Evolutionary conservation across 139 green algal species (phyloP).

Genomic region (Gonium pectorale): DNA sequence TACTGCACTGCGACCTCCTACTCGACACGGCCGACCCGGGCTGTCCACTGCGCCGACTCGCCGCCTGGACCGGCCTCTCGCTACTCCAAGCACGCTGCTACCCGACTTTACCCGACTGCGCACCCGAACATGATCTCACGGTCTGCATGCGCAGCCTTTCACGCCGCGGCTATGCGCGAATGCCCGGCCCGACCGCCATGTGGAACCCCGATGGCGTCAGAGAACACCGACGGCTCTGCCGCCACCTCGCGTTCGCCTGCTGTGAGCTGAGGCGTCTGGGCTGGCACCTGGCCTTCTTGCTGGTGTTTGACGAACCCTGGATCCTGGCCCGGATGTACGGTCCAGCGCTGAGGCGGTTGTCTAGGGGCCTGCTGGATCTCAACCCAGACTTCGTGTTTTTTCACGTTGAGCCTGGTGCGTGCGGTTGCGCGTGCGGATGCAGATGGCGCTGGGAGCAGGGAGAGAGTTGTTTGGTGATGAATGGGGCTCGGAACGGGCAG

Average conservation of each 20-base stretch:
- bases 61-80: background rate
- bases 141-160: background rate
- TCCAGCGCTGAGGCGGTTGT: background rate
- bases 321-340: conserved; percentile 7
- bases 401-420: background rate
- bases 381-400: conserved; percentile 4
- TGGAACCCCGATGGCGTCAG: too few relatives aligned
- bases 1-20: background rate
- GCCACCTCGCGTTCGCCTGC: background rate
- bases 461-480: background rate
- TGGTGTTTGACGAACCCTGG: conserved; percentile 21
- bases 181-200: background rate
- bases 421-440: background rate
- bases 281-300: conserved; percentile 12
- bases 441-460: background rate
- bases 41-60: background rate
- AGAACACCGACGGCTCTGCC: background rate
- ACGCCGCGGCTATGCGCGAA: background rate
- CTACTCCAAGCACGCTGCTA: background rate
- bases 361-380: background rate
- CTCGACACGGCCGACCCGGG: background rate
- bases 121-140: background rate
- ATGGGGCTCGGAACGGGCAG: background rate
- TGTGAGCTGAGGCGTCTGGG: background rate
- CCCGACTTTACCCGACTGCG: background rate